Base-by-base conservation (phyloP, 2,329 filamentous ascomycete species). In the Mycosphaerella sp. region DNA sequence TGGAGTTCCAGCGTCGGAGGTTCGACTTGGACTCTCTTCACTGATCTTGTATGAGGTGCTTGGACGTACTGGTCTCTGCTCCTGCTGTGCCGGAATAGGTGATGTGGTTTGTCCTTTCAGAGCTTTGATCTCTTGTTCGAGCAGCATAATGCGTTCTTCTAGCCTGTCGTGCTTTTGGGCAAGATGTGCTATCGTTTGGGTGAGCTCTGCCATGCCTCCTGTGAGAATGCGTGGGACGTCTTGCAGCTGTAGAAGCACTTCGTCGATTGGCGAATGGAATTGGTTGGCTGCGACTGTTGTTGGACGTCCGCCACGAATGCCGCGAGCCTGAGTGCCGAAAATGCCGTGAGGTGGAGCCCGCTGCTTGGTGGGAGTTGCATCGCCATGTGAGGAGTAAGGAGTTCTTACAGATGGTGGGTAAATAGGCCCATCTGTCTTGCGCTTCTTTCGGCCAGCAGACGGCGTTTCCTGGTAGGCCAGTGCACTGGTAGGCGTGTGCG, bases 301-400 rank as follows among this genome's bases (percentile, higher is more conserved):
- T 41, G 36, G 41, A 6, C 42, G 44, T 10, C 45, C 50, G 27
- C 50, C 30, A 10, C 50, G 41, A 30, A 53, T 28, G 14, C 42
- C 40, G 39, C 53, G 49, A 9, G 53, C 53, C 43, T 55, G 53
- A 30, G 53, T 34, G 5, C 53, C 53, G 39, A 55, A 55, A 4
- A 50, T 14, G 16, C 50, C 50, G 17, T 46, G 18, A 13, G 14
- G 16, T 35, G 36, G 28, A 17, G 16, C 28, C 9, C 2, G 37
- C 32, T 41, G 40, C 30, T 41, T 30, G 32, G 10, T 41, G 30
- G 39, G 39, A 18, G 46, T 21, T 17, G 39, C 5, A 14, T 44
- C 32, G 6, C 18, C 30, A 35, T 7, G n/a, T 18, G 39, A 14
- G 12, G 18, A 14, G 14, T 9, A 21, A 32, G 18, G 35, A 34